Percentiles rank a stretch among this genome's conserved stretches.
Conservation (phyloP, 1,284 basidiomycete species). For the Caloboletus firmus region DNA sequence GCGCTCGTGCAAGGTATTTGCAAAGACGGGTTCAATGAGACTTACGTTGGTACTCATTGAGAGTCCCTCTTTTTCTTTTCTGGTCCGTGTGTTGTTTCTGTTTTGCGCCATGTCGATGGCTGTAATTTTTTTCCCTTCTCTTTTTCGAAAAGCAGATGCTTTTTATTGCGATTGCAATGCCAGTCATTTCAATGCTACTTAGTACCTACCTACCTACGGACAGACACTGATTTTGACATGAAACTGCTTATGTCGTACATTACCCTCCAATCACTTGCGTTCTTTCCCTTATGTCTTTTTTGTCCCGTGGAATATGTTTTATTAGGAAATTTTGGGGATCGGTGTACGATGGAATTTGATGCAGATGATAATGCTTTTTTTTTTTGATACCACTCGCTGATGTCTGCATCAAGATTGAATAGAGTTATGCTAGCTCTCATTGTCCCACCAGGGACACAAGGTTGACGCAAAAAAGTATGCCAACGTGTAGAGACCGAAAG, state of each 20-base stretch:
- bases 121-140: background rate
- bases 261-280: background rate
- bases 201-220: background rate
- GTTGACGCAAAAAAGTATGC: too few relatives aligned
- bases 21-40: constrained; percentile 22
- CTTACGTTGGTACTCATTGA: background rate
- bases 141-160: background rate
- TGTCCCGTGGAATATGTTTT: constrained; percentile 1
- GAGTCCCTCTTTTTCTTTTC: background rate
- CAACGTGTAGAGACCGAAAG: too few relatives aligned
- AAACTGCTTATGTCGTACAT: background rate
- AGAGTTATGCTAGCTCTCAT: too few relatives aligned
- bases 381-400: background rate
- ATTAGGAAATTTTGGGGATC: background rate
- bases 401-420: too few relatives aligned
- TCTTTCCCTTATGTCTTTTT: background rate
- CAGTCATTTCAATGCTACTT: constrained; percentile 2
- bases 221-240: constrained; percentile 1
- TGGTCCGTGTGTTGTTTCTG: background rate
- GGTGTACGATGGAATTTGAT: constrained; percentile 10
- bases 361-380: background rate
- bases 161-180: constrained; percentile 3
- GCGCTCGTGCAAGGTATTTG: constrained; percentile 48
- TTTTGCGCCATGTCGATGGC: background rate
- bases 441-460: too few relatives aligned